These are phyloP conservation scores for Achaetomium macrosporum DNA, from an alignment of 2,329 filamentous ascomycete species.

Conservation along the genomic window DNA sequence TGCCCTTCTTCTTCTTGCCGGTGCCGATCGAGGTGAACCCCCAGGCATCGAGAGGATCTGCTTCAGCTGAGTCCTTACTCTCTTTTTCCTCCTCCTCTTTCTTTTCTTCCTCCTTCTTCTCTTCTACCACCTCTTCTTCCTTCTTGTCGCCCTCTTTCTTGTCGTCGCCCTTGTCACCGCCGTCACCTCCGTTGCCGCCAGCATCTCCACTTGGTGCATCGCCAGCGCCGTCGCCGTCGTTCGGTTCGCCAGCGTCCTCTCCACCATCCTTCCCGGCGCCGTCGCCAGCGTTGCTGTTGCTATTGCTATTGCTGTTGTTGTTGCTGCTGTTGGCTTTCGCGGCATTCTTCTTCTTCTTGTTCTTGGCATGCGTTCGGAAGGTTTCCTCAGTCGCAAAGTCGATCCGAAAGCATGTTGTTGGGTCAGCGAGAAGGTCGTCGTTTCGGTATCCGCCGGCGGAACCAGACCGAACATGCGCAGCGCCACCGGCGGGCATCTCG, in stretches of 20 bases:
- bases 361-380: constrained; percentile 49
- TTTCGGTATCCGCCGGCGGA: constrained; percentile 19
- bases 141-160: constrained; percentile 38
- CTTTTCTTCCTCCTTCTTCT: constrained; percentile 22
- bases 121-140: constrained; percentile 31
- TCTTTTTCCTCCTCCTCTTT: constrained; percentile 44
- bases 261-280: constrained; percentile 32
- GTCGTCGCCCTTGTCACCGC: constrained; percentile 31
- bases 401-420: constrained; percentile 41
- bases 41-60: constrained; percentile 38
- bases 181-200: constrained; percentile 34
- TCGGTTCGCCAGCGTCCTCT: constrained; percentile 28
- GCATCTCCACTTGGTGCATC: constrained; percentile 13
- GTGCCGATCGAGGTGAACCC: constrained; percentile 33
- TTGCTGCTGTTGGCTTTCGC: constrained; percentile 30
- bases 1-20: constrained; percentile 48
- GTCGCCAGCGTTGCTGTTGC: constrained; percentile 37
- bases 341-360: constrained; percentile 49
- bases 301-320: constrained; percentile 37
- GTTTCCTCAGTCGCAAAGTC: constrained; percentile 53
- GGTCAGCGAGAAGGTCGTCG: constrained; percentile 40
- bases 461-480: constrained; percentile 15
- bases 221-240: constrained; percentile 22
- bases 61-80: constrained; percentile 38
- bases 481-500: constrained; percentile 22